phyloP scores from a whole-genome alignment of 495 filamentous ascomycete genomes.

The Hapsidospora chrysogenum region DNA sequence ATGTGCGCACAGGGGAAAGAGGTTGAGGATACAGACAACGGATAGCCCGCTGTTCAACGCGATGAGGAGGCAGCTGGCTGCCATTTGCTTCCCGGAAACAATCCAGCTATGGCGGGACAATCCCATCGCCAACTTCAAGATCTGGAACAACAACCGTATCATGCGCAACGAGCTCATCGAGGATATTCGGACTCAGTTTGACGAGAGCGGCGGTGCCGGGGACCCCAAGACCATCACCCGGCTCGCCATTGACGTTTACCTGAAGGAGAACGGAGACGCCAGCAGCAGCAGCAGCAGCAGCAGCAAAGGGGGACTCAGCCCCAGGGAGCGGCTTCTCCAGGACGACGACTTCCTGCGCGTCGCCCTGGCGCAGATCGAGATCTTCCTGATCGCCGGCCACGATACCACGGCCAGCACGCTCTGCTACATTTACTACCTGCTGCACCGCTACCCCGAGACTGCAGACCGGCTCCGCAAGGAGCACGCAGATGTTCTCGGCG shows the following conservation, averaged over 20 bases:
- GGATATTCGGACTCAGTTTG: constrained; percentile 4
- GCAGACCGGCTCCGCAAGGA: constrained; percentile 18
- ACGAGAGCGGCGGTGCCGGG: constrained; percentile 6
- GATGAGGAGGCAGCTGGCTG: neutral
- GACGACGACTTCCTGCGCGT: constrained; percentile 9
- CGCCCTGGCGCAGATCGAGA: constrained; percentile 12
- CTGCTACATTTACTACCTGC: constrained; percentile 19
- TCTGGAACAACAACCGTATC: constrained; percentile 9
- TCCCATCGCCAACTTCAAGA: constrained; percentile 2
- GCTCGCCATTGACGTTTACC: constrained; percentile 10
- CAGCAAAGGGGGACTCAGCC: too few relatives aligned
- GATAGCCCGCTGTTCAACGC: neutral
- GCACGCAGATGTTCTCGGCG: constrained; percentile 22
- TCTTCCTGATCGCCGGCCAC: constrained; percentile 27
- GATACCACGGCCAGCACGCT: constrained; percentile 22
- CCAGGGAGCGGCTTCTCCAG: too few relatives aligned
- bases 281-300: too few relatives aligned
- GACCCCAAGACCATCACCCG: constrained; percentile 34
- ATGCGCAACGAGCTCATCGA: constrained; percentile 11
- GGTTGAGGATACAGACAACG: neutral
- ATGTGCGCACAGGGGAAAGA: too few relatives aligned
- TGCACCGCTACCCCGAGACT: constrained; percentile 19
- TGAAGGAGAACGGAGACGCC: constrained; percentile 2
- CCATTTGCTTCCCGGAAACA: too few relatives aligned
- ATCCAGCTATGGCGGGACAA: too few relatives aligned